Conservation (phyloP, 108 stramenopile genomes). For the Skeletonema tropicum region DNA sequence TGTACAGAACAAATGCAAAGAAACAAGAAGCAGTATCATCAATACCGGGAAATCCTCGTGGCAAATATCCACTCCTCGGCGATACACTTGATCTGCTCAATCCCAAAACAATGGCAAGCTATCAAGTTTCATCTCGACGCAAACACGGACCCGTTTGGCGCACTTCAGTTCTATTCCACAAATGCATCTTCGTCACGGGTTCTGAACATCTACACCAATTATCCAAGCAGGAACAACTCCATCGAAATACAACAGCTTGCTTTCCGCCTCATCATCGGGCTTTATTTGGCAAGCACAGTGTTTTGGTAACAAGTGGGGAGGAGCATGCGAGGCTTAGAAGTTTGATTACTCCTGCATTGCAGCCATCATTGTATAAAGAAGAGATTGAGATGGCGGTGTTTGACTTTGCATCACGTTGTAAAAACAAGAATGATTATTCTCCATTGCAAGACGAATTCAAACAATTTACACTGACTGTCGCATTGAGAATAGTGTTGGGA, state of each 20-base stretch:
- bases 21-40: neutral
- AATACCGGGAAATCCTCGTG: slow-evolving; percentile 1
- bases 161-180: slow-evolving; percentile 22
- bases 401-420: slow-evolving; percentile 22
- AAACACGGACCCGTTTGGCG: slow-evolving; percentile 23
- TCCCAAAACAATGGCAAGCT: slow-evolving; percentile 37
- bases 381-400: slow-evolving; percentile 21
- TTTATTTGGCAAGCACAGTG: slow-evolving; percentile 33
- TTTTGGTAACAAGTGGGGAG: slow-evolving; percentile 39
- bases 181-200: slow-evolving; percentile 35
- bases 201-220: slow-evolving; percentile 15
- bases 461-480: slow-evolving; percentile 26
- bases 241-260: slow-evolving; percentile 27
- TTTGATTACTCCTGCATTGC: slow-evolving; percentile 21
- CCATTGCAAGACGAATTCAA: slow-evolving; percentile 26
- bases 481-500: slow-evolving; percentile 35
- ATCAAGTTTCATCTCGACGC: slow-evolving; percentile 25
- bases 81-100: slow-evolving; percentile 36
- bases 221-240: slow-evolving; percentile 23
- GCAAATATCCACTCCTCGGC: slow-evolving; percentile 35
- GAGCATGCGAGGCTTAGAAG: slow-evolving; percentile 29
- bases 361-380: slow-evolving; percentile 30
- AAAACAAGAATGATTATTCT: slow-evolving; percentile 1
- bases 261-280: slow-evolving; percentile 48
- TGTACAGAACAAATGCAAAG: neutral